Base-by-base conservation (phyloP, 2,329 filamentous ascomycete genomes). In the Clarireedia paspali region DNA sequence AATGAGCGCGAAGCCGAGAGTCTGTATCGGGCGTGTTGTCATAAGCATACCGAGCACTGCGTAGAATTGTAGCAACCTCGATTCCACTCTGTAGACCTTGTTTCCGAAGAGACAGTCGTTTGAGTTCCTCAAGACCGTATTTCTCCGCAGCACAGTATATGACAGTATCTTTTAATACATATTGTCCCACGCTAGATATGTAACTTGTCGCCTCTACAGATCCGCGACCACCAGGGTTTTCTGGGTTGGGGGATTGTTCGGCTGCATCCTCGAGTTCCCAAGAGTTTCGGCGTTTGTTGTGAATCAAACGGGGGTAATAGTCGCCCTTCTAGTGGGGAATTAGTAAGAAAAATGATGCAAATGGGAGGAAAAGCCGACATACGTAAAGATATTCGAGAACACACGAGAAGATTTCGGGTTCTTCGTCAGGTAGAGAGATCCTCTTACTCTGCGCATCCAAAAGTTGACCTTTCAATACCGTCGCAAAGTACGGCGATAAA, bases 11-110 rank as follows among this genome's bases (percentile, higher is more conserved):
- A 73, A 97, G 85, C 69, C 87, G 84, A 70, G 88, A 92, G 77
- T 97, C 91, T 67, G 85, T 87, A 77, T 96, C 89, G 65, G 91
- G 91, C 68, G 92, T 96, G 79, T 96, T 85, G 70, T 89, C 88
- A 76, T 97, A 96, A 71, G 91, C 91, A 78, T 94, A 96, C 74
- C 92, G 89, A 66, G 91, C 91, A 69, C 88, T 92, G 70, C 89
- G 85, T 73, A 97, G 82, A 74, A 96, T 95, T 64, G 89, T 91
- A 69, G 84, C 88, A 71, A 95, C 89, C 69, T 95, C 88, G 72
- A 96, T 94, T 70, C 91, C 91, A 68, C 84, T 86, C 77, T 95
- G 67, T 73, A 96, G 80, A 62, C 91, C 91, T 74, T 96, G 91
- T 82, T 97, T 96, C 73, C 89, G 87, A 72, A 97, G 81, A 72